Evolutionary conservation across 495 filamentous ascomycete species (phyloP).

Genomic region (Xylaria curta): DNA sequence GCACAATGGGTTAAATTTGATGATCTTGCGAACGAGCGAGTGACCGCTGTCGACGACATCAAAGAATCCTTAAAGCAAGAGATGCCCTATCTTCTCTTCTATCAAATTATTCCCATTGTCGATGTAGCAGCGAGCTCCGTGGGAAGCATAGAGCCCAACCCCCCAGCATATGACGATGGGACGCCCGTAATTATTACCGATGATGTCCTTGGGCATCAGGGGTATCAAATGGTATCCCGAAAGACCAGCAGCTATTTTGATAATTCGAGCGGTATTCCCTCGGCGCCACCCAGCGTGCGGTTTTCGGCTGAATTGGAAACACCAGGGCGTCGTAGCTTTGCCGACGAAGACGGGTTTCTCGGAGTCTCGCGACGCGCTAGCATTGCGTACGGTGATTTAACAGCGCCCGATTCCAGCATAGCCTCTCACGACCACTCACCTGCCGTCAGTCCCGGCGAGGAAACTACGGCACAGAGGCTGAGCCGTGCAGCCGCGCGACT

Average conservation of each 20-base stretch:
- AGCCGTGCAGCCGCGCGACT: conserved; percentile 67
- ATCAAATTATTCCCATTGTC: conserved; percentile 87
- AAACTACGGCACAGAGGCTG: conserved; percentile 54
- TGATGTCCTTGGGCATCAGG: conserved; percentile 33
- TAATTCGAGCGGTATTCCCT: conserved; percentile 32
- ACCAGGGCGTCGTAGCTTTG: conserved; percentile 42
- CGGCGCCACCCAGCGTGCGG: conserved; percentile 46
- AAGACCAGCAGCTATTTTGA: conserved; percentile 53
- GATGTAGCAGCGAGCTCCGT: conserved; percentile 66
- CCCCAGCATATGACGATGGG: conserved; percentile 64
- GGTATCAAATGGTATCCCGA: conserved; percentile 40
- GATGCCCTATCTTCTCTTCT: conserved; percentile 93
- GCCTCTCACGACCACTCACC: conserved; percentile 47
- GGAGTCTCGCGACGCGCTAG: conserved; percentile 52
- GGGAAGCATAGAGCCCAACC: conserved; percentile 55
- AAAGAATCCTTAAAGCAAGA: conserved; percentile 75
- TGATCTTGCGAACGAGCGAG: conserved; percentile 73
- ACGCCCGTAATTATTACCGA: conserved; percentile 38
- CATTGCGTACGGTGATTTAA: conserved; percentile 55
- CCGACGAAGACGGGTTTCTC: conserved; percentile 45
- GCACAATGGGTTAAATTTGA: conserved; percentile 90
- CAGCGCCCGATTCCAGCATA: conserved; percentile 44
- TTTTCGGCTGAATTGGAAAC: conserved; percentile 49
- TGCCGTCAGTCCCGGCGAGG: conserved; percentile 56
- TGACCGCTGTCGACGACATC: conserved; percentile 78